A percentile compares a stretch with the other conserved stretches of the same genome.
These are phyloP conservation scores for Chlorella sorokiniana DNA, from an alignment of 139 green algal species.

Conservation along the genomic window DNA sequence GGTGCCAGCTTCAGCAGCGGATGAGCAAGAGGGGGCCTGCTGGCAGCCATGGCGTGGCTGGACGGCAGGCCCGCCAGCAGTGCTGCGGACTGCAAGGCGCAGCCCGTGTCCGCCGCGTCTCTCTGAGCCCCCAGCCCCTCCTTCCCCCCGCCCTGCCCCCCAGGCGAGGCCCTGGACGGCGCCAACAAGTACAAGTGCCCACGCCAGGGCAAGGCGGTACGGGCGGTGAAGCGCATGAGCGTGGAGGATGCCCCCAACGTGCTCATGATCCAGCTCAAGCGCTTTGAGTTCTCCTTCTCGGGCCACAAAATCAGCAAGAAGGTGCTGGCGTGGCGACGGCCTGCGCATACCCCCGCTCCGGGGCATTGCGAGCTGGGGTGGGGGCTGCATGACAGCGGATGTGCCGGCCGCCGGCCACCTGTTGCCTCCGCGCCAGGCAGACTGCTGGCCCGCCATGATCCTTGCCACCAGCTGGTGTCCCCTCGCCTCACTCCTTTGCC, in stretches of 20 bases:
- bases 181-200: conserved; percentile 91
- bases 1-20: too few relatives aligned
- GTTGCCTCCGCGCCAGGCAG: too few relatives aligned
- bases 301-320: conserved; percentile 85
- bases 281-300: conserved; percentile 83
- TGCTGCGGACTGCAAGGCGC: too few relatives aligned
- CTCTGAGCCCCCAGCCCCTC: background rate
- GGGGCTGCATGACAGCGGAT: too few relatives aligned
- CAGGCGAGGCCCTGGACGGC: conserved; percentile 81
- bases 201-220: conserved; percentile 67
- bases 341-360: background rate
- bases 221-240: conserved; percentile 80
- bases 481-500: background rate
- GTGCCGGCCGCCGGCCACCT: too few relatives aligned
- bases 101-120: too few relatives aligned
- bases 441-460: background rate
- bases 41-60: too few relatives aligned
- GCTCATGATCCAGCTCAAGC: conserved; percentile 89
- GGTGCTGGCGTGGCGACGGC: background rate
- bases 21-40: too few relatives aligned
- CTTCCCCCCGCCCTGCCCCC: background rate
- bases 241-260: conserved; percentile 84
- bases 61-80: too few relatives aligned
- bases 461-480: background rate
- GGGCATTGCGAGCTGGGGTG: background rate